A percentile compares a stretch with the other conserved stretches of the same genome.
phyloP scores from a whole-genome alignment of 495 filamentous ascomycete species.

The Penicillium arizonense region DNA sequence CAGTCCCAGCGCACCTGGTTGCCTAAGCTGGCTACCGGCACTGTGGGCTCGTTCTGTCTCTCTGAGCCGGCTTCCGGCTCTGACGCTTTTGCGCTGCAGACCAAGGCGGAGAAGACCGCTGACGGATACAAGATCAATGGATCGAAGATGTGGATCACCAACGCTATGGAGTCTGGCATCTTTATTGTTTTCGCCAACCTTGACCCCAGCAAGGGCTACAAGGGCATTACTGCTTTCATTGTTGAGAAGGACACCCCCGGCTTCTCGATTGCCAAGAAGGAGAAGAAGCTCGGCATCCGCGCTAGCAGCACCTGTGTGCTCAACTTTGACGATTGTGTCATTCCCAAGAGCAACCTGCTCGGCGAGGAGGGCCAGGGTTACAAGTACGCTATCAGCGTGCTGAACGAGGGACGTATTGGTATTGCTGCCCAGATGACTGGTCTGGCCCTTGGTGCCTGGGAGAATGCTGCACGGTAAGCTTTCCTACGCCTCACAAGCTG shows the following conservation, averaged over 20 bases:
- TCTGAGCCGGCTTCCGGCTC: conserved; percentile 92
- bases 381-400: conserved; percentile 93
- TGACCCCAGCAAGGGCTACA: conserved; percentile 83
- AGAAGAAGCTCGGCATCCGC: conserved; percentile 97
- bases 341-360: conserved; percentile 82
- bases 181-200: conserved; percentile 99
- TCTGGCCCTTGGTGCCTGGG: conserved; percentile 89
- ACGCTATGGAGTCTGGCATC: conserved; percentile 86
- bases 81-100: conserved; percentile 93
- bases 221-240: conserved; percentile 94
- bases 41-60: conserved; percentile 93
- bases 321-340: conserved; percentile 95
- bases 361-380: conserved; percentile 90
- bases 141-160: conserved; percentile 99
- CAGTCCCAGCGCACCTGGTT: conserved; percentile 80
- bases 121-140: conserved; percentile 85
- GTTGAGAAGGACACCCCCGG: conserved; percentile 87
- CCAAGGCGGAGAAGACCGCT: conserved; percentile 73
- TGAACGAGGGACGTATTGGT: conserved; percentile 97
- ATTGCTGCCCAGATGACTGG: conserved; percentile 99
- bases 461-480: conserved; percentile 82
- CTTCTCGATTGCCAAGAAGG: conserved; percentile 97
- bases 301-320: conserved; percentile 95
- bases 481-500: neutral
- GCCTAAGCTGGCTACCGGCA: conserved; percentile 81